Evolutionary conservation across 257 asterid genomes (phyloP).

Genomic region (Henckelia pumila): DNA sequence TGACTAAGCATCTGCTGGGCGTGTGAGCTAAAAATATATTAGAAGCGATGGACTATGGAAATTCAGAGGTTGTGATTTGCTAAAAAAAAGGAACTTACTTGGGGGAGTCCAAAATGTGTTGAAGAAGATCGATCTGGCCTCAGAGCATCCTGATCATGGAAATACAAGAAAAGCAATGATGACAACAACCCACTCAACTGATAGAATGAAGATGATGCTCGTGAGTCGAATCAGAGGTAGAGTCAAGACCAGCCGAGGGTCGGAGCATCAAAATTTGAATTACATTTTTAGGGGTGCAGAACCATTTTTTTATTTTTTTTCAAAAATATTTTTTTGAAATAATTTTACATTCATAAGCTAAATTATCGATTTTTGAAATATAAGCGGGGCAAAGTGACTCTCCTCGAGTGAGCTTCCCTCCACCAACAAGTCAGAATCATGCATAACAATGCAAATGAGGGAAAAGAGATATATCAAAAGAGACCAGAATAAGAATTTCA

Average conservation of each 20-base stretch:
- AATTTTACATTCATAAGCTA: not conserved
- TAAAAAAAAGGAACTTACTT: conserved; percentile 36
- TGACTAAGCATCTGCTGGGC: not conserved
- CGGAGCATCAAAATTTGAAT: not conserved
- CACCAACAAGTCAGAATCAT: not conserved
- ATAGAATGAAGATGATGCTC: conserved; percentile 1
- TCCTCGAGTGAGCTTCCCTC: not conserved
- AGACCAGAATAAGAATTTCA: conserved; percentile 84
- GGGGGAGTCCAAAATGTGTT: conserved; percentile 94
- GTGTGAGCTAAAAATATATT: not conserved
- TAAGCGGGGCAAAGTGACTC: not conserved
- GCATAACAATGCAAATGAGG: not conserved
- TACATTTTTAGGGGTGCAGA: not conserved
- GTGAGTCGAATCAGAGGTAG: not conserved
- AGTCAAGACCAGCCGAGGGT: not conserved
- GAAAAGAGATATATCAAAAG: conserved; percentile 26
- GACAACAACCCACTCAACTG: not conserved
- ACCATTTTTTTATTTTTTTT: too few species aligned
- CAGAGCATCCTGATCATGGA: conserved; percentile 67
- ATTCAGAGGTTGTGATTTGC: not conserved
- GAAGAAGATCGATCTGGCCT: conserved; percentile 95
- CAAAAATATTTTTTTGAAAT: too few species aligned
- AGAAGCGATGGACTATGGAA: not conserved
- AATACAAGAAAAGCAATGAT: conserved; percentile 1
- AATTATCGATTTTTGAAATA: not conserved